Evolutionary conservation across 1,139 yeast genomes (phyloP).

Genomic region (Kodamaea alishanica): DNA sequence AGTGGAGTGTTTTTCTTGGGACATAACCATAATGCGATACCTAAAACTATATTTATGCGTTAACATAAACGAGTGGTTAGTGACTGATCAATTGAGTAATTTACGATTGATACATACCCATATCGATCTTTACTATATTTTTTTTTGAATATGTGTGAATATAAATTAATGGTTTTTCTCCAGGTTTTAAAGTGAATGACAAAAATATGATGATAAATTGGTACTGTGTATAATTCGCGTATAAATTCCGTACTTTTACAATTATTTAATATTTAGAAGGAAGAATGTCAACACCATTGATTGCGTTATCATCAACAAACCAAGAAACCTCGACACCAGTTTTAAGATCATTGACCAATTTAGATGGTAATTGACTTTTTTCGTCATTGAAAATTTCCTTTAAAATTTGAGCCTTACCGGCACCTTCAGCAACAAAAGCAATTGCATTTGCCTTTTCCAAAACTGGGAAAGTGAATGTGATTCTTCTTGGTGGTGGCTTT

Average conservation of each 20-base stretch:
- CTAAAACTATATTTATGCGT: constrained; percentile 22
- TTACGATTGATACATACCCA: background rate
- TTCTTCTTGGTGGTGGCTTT: constrained; percentile 75
- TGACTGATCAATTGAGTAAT: background rate
- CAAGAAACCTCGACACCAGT: constrained; percentile 55
- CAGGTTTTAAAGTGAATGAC: no score
- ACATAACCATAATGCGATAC: constrained; percentile 72
- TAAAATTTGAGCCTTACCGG: constrained; percentile 72
- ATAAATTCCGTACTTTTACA: no score
- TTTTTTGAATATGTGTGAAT: no score
- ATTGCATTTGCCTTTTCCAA: constrained; percentile 53
- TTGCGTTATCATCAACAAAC: constrained; percentile 78
- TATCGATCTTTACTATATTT: background rate
- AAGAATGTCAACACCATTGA: constrained; percentile 56
- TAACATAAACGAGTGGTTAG: constrained; percentile 1
- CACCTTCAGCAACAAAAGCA: constrained; percentile 88
- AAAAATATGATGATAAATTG: no score
- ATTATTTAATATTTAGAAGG: constrained; percentile 40
- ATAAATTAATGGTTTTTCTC: no score
- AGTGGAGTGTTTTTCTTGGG: constrained; percentile 57
- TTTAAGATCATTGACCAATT: constrained; percentile 57
- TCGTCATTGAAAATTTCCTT: constrained; percentile 63
- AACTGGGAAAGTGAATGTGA: constrained; percentile 66
- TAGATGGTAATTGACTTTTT: constrained; percentile 58
- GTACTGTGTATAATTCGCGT: no score